phyloP scores from a whole-genome alignment of 2,329 filamentous ascomycete species.

The Aspergillus proliferans region DNA sequence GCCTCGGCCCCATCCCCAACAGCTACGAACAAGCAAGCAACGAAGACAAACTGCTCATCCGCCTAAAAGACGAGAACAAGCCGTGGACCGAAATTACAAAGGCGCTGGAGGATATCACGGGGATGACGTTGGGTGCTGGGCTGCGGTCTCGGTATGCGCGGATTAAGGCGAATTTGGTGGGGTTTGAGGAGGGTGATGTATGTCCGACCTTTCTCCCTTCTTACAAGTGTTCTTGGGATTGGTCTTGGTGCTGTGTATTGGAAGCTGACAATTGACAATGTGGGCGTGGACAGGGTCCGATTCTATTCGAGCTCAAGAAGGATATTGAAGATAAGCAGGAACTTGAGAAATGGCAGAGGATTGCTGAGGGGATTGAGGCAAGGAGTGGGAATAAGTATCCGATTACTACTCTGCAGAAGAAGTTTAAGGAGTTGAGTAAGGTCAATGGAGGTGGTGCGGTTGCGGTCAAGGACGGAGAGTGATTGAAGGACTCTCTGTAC shows the following conservation, averaged over 20 bases:
- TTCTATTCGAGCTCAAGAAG: constrained; percentile 15
- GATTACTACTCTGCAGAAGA: background rate
- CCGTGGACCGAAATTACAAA: background rate
- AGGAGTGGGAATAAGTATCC: background rate
- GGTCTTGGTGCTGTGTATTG: background rate
- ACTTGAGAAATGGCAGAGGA: background rate
- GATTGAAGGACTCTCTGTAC: background rate
- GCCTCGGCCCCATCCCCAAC: constrained; percentile 16
- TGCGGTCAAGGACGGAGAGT: background rate
- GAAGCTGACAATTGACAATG: background rate
- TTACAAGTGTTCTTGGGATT: too few species aligned
- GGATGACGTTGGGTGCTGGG: background rate
- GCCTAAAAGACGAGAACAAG: background rate
- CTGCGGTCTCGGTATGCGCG: background rate
- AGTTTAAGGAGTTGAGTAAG: background rate
- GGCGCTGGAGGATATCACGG: background rate
- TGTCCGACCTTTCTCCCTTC: constrained; percentile 5
- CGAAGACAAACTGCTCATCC: background rate
- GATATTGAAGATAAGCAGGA: background rate
- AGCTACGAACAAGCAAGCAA: constrained; percentile 8
- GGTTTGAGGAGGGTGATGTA: constrained; percentile 21
- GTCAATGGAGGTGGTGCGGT: background rate
- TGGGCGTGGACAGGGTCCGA: constrained; percentile 15
- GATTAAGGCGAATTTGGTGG: constrained; percentile 1
- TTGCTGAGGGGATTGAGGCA: background rate